Evolutionary conservation across 805 yeast genomes (phyloP), one percentile per base, ranked within the genome.

Genomic region (Metschnikowia corniflorae): DNA sequence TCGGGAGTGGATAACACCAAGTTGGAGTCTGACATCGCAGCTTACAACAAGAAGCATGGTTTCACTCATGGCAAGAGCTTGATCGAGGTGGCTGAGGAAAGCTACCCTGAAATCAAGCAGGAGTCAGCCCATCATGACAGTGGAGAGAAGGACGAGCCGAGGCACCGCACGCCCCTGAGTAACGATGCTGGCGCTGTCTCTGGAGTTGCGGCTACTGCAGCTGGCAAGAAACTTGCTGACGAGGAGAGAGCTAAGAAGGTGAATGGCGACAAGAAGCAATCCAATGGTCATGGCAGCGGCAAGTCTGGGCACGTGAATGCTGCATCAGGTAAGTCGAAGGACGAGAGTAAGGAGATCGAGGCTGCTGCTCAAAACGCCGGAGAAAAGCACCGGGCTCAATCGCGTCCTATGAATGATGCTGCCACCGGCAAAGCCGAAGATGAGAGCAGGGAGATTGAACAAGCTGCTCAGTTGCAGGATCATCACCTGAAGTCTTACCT

Each of bases 41-140:
- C 53, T 6, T 44, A 57, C 50, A 60, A 60, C 49, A 57, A 50
- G 47, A 44, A 57, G 46, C 58, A 50, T 26, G 58, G 60, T 6
- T 37, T 40, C 37, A 45, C 34, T 22, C 36, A 43, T 33, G 55
- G 54, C 20, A 45, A 50, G 29, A 50, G 58, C 17, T 48, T 60
- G 43, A 41, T 60, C 17, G 60, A 60, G 26, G 48, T 51, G 14
- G 65, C 64, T 14, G 61, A 53, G 28, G 58, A 46, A 14, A 26
- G 24, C n/a, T 40, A 42, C 21, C 51, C 52, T 3, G 43, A 36
- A 15, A 44, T 48, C 26, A 43, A 49, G 44, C 14, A 43, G 7
- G 25, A 45, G 12, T 33, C 44, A n/a, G 40, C 52, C 8, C 58
- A 55, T 35, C 27, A 35, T 17, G 41, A 31, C 16, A 14, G 20